Evolutionary conservation across 352 stramenopile species (phyloP).

Genomic region (Lagenidium sp.): DNA sequence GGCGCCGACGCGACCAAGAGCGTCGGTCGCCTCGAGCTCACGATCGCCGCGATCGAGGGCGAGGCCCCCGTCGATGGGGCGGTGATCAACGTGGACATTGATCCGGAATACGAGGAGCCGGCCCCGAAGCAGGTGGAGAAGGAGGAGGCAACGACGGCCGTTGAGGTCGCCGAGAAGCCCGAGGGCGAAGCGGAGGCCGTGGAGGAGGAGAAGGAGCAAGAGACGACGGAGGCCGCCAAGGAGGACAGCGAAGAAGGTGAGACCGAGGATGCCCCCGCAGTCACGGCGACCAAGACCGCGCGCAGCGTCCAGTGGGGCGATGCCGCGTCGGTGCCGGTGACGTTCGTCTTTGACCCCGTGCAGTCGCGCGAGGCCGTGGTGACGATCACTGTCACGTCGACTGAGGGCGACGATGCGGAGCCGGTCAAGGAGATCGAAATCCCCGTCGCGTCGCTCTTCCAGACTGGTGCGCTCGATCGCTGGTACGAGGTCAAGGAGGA

Average conservation of each 20-base stretch:
- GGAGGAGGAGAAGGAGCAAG: not conserved
- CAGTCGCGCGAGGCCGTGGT: slow-evolving; percentile 76
- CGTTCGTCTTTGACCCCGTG: slow-evolving; percentile 76
- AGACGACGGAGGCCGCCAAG: not conserved
- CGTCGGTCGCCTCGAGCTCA: slow-evolving; percentile 60
- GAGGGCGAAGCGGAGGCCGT: slow-evolving; percentile 1
- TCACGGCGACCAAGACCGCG: not conserved
- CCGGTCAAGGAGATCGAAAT: slow-evolving; percentile 75
- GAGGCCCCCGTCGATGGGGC: slow-evolving; percentile 38
- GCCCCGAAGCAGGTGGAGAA: slow-evolving; percentile 32
- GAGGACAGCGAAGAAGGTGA: not conserved
- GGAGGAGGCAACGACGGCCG: slow-evolving; percentile 19
- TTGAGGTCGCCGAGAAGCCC: slow-evolving; percentile 21
- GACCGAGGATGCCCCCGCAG: not conserved
- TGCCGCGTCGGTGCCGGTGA: slow-evolving; percentile 34
- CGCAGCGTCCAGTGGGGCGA: slow-evolving; percentile 23
- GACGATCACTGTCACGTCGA: slow-evolving; percentile 43
- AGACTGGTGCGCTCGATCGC: slow-evolving; percentile 44
- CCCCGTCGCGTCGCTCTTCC: slow-evolving; percentile 62
- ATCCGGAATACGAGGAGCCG: slow-evolving; percentile 69
- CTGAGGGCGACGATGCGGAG: slow-evolving; percentile 42
- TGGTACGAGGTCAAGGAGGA: slow-evolving; percentile 52
- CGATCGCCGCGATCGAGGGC: slow-evolving; percentile 45
- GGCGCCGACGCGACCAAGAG: slow-evolving; percentile 39
- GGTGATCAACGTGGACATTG: slow-evolving; percentile 56